Evolutionary conservation across 306 rosid genomes (phyloP).

Genomic region (Cucumis cinereus): DNA sequence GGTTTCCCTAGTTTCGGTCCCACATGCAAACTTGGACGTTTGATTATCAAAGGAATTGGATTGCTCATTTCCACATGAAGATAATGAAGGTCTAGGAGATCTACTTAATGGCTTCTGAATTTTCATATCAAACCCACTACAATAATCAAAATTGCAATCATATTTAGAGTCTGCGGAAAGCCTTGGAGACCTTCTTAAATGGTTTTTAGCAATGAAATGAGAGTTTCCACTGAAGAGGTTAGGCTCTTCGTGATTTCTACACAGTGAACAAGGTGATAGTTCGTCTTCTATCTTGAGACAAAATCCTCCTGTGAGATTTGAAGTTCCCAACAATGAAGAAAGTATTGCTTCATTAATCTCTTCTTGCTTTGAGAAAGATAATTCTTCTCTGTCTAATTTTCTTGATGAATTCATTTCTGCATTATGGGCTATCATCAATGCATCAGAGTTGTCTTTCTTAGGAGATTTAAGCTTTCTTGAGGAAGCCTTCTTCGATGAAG

Average conservation of each 20-base stretch:
- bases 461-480: constrained; percentile 9
- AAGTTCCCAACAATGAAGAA: constrained; percentile 1
- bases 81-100: constrained; percentile 28
- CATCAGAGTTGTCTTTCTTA: constrained; percentile 12
- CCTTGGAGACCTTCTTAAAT: constrained; percentile 21
- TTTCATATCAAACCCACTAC: background rate
- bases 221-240: background rate
- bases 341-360: constrained; percentile 3
- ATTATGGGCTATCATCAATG: constrained; percentile 8
- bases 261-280: constrained; percentile 4
- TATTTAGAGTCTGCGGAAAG: constrained; percentile 1
- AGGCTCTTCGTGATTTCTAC: constrained; percentile 6
- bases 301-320: background rate
- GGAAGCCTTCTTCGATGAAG: constrained; percentile 9
- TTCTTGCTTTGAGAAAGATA: constrained; percentile 9
- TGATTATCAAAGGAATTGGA: constrained; percentile 23
- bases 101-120: constrained; percentile 19
- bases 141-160: background rate
- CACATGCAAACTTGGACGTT: constrained; percentile 11
- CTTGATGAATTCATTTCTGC: background rate
- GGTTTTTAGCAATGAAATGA: background rate
- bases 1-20: constrained; percentile 21
- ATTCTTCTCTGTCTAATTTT: constrained; percentile 3
- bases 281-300: background rate
- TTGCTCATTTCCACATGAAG: constrained; percentile 15